Evolutionary conservation across 1,284 basidiomycete species (phyloP).

Genomic region (Athelia psychrophila): DNA sequence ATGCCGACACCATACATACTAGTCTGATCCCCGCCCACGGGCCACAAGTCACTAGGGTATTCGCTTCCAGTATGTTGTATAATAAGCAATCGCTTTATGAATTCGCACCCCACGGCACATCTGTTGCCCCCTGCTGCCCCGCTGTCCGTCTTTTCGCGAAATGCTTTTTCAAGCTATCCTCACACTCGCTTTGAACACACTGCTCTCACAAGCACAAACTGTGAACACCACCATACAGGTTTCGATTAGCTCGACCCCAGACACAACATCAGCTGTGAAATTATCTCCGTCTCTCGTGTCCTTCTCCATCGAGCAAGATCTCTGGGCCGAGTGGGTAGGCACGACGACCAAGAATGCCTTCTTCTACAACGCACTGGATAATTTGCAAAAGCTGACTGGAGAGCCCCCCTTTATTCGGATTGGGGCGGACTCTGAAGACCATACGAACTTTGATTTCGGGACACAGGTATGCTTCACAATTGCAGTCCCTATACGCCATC

Average conservation of each 20-base stretch:
- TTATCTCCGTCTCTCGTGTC: conserved; percentile 49
- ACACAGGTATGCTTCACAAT: conserved; percentile 31
- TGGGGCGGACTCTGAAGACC: conserved; percentile 63
- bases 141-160: no score
- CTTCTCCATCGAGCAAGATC: conserved; percentile 68
- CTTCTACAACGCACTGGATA: conserved; percentile 54
- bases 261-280: conserved; percentile 12
- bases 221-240: conserved; percentile 3
- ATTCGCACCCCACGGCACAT: no score
- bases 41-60: no score
- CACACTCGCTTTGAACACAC: no score
- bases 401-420: conserved; percentile 57
- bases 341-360: conserved; percentile 47
- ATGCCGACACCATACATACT: no score
- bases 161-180: no score
- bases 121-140: no score
- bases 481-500: no score
- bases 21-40: no score
- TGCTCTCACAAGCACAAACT: no score
- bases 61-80: no score
- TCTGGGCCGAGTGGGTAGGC: conserved; percentile 64
- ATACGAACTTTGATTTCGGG: conserved; percentile 46
- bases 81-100: no score
- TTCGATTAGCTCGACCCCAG: conserved; percentile 15
- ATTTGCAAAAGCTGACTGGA: conserved; percentile 51